Percentiles rank a stretch among this genome's conserved stretches.
Conservation (phyloP, 2,329 filamentous ascomycete species). For the Seiridium cupressi region DNA sequence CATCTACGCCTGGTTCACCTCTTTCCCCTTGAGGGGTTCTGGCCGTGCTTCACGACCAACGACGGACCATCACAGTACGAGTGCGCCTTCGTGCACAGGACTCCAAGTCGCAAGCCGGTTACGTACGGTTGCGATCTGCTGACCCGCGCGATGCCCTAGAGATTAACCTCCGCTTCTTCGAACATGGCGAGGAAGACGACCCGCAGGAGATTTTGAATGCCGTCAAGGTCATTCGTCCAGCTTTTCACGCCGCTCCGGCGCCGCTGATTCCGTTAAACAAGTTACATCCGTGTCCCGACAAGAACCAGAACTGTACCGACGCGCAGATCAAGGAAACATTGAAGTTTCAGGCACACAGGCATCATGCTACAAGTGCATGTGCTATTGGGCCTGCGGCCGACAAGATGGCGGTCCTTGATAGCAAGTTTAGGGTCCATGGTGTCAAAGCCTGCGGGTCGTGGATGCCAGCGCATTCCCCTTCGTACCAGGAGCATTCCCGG, state of each 20-base stretch:
- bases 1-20: conserved; percentile 27
- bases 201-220: conserved; percentile 23
- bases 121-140: conserved; percentile 57
- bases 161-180: conserved; percentile 63
- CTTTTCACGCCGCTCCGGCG: conserved; percentile 31
- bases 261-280: conserved; percentile 30
- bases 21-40: conserved; percentile 28
- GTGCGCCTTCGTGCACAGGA: conserved; percentile 38
- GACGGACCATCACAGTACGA: conserved; percentile 29
- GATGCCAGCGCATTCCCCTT: conserved; percentile 50
- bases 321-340: conserved; percentile 20
- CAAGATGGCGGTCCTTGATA: conserved; percentile 49
- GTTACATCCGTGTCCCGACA: conserved; percentile 17
- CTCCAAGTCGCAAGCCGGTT: conserved; percentile 55
- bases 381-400: conserved; percentile 39
- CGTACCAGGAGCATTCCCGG: conserved; percentile 34
- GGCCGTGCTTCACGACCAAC: conserved; percentile 28
- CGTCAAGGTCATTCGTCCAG: conserved; percentile 42
- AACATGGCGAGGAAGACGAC: conserved; percentile 39
- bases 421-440: conserved; percentile 48
- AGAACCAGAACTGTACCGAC: conserved; percentile 13
- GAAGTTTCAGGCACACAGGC: conserved; percentile 19
- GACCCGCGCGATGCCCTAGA: conserved; percentile 63
- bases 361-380: conserved; percentile 18
- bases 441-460: conserved; percentile 51